These are phyloP conservation scores for Venturia asperata DNA, from an alignment of 2,329 filamentous ascomycete genomes.

Conservation along the genomic window DNA sequence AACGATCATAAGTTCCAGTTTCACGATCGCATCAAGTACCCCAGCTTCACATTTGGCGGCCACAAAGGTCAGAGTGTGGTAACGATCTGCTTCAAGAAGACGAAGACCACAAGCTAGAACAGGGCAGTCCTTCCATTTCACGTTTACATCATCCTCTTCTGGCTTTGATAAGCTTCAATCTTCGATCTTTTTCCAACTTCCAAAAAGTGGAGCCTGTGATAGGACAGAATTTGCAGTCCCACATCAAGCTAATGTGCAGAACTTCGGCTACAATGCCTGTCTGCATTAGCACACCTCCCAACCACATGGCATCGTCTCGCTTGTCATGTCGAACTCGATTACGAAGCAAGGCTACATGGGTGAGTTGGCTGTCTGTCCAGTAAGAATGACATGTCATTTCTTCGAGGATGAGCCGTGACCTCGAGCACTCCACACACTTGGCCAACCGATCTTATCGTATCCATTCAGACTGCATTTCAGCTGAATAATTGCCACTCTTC, in stretches of 20 bases:
- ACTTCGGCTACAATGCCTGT: conserved; percentile 2
- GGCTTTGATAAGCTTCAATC: conserved; percentile 1
- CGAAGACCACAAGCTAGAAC: background rate
- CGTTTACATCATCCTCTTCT: background rate
- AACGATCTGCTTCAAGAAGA: conserved; percentile 39
- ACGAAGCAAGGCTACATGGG: background rate
- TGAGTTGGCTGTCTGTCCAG: background rate
- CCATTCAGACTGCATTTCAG: background rate
- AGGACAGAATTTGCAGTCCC: background rate
- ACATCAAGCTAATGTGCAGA: conserved; percentile 7
- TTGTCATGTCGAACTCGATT: conserved; percentile 2
- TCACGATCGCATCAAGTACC: conserved; percentile 68
- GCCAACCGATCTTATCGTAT: background rate
- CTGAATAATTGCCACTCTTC: background rate
- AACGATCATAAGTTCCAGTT: conserved; percentile 47
- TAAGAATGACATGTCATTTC: background rate
- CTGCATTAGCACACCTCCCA: conserved; percentile 3
- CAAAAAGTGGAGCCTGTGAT: background rate
- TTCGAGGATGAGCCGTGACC: background rate
- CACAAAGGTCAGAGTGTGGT: conserved; percentile 82
- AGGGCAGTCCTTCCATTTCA: conserved; percentile 11
- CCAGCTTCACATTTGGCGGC: conserved; percentile 82
- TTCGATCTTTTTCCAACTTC: background rate
- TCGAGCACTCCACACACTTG: background rate
- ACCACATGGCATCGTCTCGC: background rate